These are phyloP conservation scores for Trebouxia sp. DNA, from an alignment of 139 green algal genomes.

Conservation along the genomic window DNA sequence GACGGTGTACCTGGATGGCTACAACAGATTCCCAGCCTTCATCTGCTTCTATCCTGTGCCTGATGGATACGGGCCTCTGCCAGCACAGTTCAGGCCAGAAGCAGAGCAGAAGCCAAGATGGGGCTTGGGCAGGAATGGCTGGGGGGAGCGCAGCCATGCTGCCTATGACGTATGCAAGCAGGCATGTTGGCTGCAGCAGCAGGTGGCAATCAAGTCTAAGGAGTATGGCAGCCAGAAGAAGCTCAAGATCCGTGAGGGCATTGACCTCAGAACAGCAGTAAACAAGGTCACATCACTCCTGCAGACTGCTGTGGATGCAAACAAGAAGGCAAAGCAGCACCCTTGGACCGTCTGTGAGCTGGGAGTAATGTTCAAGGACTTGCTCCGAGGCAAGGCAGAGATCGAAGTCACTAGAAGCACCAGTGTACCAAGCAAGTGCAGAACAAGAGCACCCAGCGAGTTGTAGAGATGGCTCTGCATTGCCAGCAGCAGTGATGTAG, in stretches of 20 bases:
- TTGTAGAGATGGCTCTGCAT: no score
- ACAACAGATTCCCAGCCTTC: not conserved
- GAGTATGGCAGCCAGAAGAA: not conserved
- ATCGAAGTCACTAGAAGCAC: no score
- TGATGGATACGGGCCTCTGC: not conserved
- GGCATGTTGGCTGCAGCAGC: not conserved
- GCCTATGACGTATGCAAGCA: not conserved
- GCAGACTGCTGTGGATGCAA: no score
- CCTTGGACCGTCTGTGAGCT: not conserved
- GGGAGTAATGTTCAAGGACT: not conserved
- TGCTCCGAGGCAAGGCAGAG: not conserved
- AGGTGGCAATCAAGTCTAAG: not conserved
- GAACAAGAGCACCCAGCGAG: no score
- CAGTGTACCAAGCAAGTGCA: no score
- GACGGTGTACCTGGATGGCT: not conserved
- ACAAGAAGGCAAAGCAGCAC: not conserved
- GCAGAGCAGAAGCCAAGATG: not conserved
- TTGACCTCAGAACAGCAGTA: conserved; percentile 4
- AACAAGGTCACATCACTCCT: no score
- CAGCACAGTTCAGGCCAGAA: not conserved
- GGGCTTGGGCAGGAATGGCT: not conserved
- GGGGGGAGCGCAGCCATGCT: not conserved
- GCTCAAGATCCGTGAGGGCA: not conserved
- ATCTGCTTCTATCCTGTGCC: conserved; percentile 7
- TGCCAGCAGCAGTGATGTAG: no score